Evolutionary conservation across 768 basidiomycete species (phyloP).

Genomic region (Punctularia strigosozonata): DNA sequence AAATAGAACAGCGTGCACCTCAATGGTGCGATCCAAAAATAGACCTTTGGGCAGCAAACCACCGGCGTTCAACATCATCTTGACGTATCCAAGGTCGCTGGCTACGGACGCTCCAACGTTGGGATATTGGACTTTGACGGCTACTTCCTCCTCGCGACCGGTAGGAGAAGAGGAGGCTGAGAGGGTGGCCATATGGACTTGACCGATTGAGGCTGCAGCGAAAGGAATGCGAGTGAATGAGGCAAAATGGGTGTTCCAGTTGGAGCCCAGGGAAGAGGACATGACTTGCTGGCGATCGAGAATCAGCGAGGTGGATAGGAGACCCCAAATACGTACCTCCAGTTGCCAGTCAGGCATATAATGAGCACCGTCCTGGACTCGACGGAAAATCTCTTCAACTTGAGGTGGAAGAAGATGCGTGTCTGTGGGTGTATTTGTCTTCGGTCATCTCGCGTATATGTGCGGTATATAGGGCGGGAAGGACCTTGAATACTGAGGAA

Average conservation of each 20-base stretch:
- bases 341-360: slow-evolving; percentile 99
- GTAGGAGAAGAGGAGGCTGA: slow-evolving; percentile 39
- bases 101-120: slow-evolving; percentile 79
- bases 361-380: slow-evolving; percentile 91
- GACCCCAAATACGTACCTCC: slow-evolving; percentile 43
- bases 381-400: slow-evolving; percentile 76
- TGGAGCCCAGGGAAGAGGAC: slow-evolving; percentile 52
- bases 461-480: slow-evolving; percentile 1
- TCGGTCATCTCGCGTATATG: not conserved
- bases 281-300: slow-evolving; percentile 49
- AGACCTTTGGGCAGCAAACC: slow-evolving; percentile 77
- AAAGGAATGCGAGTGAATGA: slow-evolving; percentile 81
- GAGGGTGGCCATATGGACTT: slow-evolving; percentile 76
- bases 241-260: slow-evolving; percentile 62
- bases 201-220: slow-evolving; percentile 94
- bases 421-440: slow-evolving; percentile 34
- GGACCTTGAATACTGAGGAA: slow-evolving; percentile 93
- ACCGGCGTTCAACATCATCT: slow-evolving; percentile 62
- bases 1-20: slow-evolving; percentile 25
- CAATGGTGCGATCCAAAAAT: slow-evolving; percentile 80
- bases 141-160: slow-evolving; percentile 43
- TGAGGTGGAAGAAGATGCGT: slow-evolving; percentile 81
- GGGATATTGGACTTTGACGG: slow-evolving; percentile 92
- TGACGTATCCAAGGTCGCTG: slow-evolving; percentile 81
- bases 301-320: not conserved